Base-by-base conservation (phyloP, 2,329 filamentous ascomycete species). In the Fusarium virguliforme region DNA sequence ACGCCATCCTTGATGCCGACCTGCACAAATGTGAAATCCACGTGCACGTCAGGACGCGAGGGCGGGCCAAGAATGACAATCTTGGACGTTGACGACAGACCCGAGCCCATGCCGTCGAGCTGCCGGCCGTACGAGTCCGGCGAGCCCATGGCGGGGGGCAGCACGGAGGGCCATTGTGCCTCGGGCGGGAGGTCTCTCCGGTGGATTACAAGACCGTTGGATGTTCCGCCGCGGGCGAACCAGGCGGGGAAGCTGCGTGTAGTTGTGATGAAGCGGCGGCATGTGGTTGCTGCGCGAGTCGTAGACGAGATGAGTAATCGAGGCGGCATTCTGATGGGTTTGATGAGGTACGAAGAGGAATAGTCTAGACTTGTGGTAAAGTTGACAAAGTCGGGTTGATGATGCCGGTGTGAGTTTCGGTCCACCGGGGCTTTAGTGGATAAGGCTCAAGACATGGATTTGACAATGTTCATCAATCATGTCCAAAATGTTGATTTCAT, bases 1-100 rank as follows among this genome's bases (percentile, higher is more conserved):
- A 83, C 80, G 5, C 82, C 82, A 71, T 90, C 85, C 58, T 86
- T 86, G 60, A 94, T 86, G 3, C 91, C 91, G 7, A 94, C 82
- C 40, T 90, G 89, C 2, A 91, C 87, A 76, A 94, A 94, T 0
- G 91, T 94, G 75, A 91, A 94, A 65, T 92, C 89, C 12, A 93
- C 83, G 69, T 93, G 87, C 0, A 85, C 85, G 28, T 84, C 85
- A 0, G 78, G 65, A 15, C 83, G 81, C 30, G 79, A 76, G 3
- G 89, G 84, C 1, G 82, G 81, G 3, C 85, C 86, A 1, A 94
- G 84, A 1, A 94, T 83, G 79, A 91, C 92, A 18, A 94, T 84
- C 78, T 94, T 94, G 62, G 89, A 91, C 3, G 92, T 86, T 46
- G 88, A 90, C 9, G 90, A 92, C 61, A 91, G 84, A 4, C 91